Conservation (phyloP, 2,329 filamentous ascomycete species). For the Alternaria brassicicola region DNA sequence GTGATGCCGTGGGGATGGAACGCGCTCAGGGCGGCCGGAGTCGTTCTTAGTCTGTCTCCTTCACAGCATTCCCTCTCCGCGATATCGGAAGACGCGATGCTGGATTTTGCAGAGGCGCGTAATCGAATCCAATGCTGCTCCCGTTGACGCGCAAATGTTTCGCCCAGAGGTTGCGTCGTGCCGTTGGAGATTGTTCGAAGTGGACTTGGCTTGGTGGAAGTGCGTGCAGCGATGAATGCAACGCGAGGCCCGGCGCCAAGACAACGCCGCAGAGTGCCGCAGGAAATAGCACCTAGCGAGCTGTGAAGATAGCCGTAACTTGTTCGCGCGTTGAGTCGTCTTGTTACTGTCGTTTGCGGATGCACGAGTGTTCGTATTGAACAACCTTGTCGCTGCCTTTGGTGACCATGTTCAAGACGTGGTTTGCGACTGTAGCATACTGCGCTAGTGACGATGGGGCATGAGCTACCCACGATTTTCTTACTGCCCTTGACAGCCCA, state of each 20-base stretch:
- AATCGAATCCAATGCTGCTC: not conserved
- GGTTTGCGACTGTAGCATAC: not conserved
- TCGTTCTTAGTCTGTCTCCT: constrained; percentile 23
- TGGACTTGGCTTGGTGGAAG: constrained; percentile 27
- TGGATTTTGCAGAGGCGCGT: not conserved
- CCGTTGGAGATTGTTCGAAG: constrained; percentile 23
- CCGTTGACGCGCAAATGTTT: constrained; percentile 20
- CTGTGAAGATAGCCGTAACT: not conserved
- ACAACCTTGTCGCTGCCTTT: not conserved
- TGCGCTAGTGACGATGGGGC: constrained; percentile 19
- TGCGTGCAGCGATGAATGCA: constrained; percentile 33
- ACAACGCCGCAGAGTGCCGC: constrained; percentile 21
- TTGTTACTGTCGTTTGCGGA: not conserved
- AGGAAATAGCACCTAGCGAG: not conserved
- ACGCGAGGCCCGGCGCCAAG: constrained; percentile 33
- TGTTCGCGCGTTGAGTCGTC: not conserved
- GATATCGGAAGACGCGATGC: not conserved
- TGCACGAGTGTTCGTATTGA: not conserved
- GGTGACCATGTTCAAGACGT: not conserved
- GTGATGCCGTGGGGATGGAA: constrained; percentile 40
- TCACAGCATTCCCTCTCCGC: constrained; percentile 20
- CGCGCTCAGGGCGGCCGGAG: constrained; percentile 42
- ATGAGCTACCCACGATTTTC: constrained; percentile 19
- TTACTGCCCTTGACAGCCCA: constrained; percentile 3
- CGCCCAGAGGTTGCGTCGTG: constrained; percentile 17